Evolutionary conservation across 1,284 basidiomycete genomes (phyloP), one percentile per base, ranked within the genome.

Genomic region (Puccinia novopanici): DNA sequence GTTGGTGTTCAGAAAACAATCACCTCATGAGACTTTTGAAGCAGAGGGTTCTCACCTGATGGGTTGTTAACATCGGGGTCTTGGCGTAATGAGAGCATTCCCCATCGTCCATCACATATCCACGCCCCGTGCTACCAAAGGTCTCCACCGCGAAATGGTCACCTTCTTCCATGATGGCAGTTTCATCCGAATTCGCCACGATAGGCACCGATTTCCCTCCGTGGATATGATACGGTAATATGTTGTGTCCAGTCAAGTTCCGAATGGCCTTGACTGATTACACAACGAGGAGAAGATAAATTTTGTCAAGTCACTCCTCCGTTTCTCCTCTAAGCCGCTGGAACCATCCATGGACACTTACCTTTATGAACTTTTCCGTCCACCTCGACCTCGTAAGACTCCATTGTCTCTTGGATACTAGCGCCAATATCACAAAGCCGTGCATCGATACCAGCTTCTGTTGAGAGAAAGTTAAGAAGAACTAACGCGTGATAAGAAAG

Each of bases 91-190:
- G 97, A 45, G 94, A 97, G 84, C 92, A 93, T 61, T 95, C 95
- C 30, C 95, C 97, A 82, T 89, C 89, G 84, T 99, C 96, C 17
- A 93, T 89, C n/a, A 98, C 94, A 65, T 91, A 89, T 3, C 96
- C 97, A 59, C 92, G 89, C n/a, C 97, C 97, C 0, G 96, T 99
- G 34, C 92, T 93, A 30, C 97, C 97, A 86, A 99, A 99, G 0
- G 97, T 99, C 87, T 99, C 97, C 82, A 99, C 98, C 19, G 97
- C 97, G 86, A 95, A 99, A 86, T 98, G 97, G 85, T 99, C 97
- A 52, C 95, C 96, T 87, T 99, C 97, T 86, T 99, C 97, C 97
- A 99, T 99, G 87, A 94, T 97, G 27, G 92, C 94, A 84, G 91
- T 89, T 86, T 96, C 93, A 77, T 91, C 89, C 82, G 85, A 81